Conservation (phyloP, 2,329 filamentous ascomycete genomes). For the Fusarium brachygibbosum region DNA sequence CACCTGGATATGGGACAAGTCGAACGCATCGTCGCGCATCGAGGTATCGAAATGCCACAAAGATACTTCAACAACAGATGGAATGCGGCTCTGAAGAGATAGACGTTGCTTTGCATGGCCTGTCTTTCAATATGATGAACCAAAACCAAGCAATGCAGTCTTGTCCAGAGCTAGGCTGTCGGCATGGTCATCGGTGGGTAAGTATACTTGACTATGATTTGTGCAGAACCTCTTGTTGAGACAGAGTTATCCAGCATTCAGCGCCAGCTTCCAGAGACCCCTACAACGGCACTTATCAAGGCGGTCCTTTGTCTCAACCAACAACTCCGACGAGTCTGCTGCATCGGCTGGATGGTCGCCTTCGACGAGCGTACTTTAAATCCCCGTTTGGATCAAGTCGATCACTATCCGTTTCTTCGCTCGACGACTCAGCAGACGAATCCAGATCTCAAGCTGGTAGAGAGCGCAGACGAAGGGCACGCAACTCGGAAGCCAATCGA, state of each 20-base stretch:
- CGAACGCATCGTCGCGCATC: background rate
- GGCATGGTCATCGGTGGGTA: slow-evolving; percentile 8
- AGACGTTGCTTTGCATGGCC: slow-evolving; percentile 5
- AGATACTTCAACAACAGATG: background rate
- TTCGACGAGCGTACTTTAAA: slow-evolving; percentile 48
- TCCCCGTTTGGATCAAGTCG: slow-evolving; percentile 38
- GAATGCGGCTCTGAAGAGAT: slow-evolving; percentile 28
- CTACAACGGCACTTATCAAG: slow-evolving; percentile 28
- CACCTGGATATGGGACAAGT: background rate
- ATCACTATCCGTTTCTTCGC: slow-evolving; percentile 33
- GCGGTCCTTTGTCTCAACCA: slow-evolving; percentile 45
- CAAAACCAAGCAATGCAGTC: slow-evolving; percentile 29
- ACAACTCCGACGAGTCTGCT: slow-evolving; percentile 45
- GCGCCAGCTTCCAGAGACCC: slow-evolving; percentile 25
- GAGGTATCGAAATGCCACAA: slow-evolving; percentile 12
- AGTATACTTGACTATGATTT: background rate
- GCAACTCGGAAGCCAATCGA: slow-evolving; percentile 47
- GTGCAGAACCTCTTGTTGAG: slow-evolving; percentile 2
- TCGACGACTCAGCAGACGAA: slow-evolving; percentile 15
- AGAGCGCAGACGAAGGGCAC: slow-evolving; percentile 51
- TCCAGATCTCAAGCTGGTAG: slow-evolving; percentile 45
- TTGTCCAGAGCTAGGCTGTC: slow-evolving; percentile 32
- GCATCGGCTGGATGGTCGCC: slow-evolving; percentile 41
- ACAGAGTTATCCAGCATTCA: slow-evolving; percentile 21
- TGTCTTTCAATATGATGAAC: slow-evolving; percentile 13